phyloP scores from a whole-genome alignment of 1,139 yeast genomes.

The Candida mesenterica region DNA sequence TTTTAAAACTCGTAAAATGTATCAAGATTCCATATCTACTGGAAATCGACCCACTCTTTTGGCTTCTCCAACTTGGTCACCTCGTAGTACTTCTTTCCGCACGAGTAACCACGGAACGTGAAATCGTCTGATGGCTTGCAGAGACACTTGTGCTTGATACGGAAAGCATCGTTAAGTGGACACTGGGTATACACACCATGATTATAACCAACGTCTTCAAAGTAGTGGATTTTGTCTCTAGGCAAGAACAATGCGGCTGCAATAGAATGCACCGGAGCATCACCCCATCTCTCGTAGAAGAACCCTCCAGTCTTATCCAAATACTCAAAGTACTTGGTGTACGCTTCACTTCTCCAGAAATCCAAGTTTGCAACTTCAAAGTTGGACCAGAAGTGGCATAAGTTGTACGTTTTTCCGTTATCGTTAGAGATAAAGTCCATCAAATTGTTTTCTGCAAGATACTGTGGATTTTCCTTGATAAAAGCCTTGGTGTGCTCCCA shows the following conservation, averaged over 20 bases:
- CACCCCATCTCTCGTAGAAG: conserved; percentile 96
- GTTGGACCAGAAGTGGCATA: conserved; percentile 93
- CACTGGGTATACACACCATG: conserved; percentile 66
- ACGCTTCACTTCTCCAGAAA: conserved; percentile 70
- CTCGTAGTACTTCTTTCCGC: conserved; percentile 51
- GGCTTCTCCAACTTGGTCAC: conserved; percentile 46
- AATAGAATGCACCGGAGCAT: conserved; percentile 88
- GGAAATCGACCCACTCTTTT: conserved; percentile 31
- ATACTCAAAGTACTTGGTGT: conserved; percentile 64
- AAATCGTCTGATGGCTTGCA: conserved; percentile 53
- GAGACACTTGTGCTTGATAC: conserved; percentile 47
- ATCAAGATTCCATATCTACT: conserved; percentile 1
- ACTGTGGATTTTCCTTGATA: conserved; percentile 42
- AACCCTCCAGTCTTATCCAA: conserved; percentile 82
- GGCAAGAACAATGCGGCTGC: conserved; percentile 74
- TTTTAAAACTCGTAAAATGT: too few species aligned
- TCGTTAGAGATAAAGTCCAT: conserved; percentile 56
- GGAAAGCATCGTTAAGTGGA: conserved; percentile 45
- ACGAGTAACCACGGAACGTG: conserved; percentile 54
- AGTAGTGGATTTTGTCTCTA: conserved; percentile 67
- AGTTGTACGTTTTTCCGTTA: conserved; percentile 64
- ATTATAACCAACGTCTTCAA: conserved; percentile 78
- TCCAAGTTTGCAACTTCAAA: conserved; percentile 81
- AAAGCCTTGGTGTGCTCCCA: conserved; percentile 57
- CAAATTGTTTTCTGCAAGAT: conserved; percentile 46